Evolutionary conservation across 805 yeast species (phyloP), one percentile per base, ranked within the genome.

Genomic region (Kodamaea laetipori): DNA sequence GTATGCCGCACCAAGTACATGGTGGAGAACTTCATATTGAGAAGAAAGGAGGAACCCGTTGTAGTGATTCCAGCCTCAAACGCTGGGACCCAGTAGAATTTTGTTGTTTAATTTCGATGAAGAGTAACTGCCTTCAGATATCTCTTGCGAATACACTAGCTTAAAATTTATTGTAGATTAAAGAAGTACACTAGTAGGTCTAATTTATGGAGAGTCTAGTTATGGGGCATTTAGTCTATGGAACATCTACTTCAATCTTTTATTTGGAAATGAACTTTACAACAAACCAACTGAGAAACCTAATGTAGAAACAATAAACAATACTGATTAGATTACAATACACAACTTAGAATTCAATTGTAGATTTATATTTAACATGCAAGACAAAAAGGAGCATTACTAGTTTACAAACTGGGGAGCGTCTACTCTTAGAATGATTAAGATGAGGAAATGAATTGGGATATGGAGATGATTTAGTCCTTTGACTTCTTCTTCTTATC

Each of bases 1-100:
- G 46, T 82, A 28, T 67, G 78, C 37, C 77, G 81, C 59, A 69
- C 81, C n/a, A 30, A 70, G 13, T 62, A 69, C 36, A 61, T 80
- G 26, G 42, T 74, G 7, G 48, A 57, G 26, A 73, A 71, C 48
- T 66, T 71, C n/a, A 50, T 69, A 6, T 51, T 56, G 27, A 64
- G 76, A 45, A 58, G 71, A 2, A 50, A 66, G 38, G 27, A 35
- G 18, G 10, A 15, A 6, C 26, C 18, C n/a, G 23, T 17, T 6
- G 17, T 12, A 27, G 31, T n/a, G n/a, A n/a, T n/a, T n/a, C n/a
- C n/a, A n/a, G n/a, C n/a, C n/a, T n/a, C n/a, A n/a, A n/a, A n/a
- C n/a, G n/a, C n/a, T n/a, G n/a, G n/a, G n/a, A n/a, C n/a, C n/a
- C n/a, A n/a, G n/a, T n/a, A n/a, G n/a, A n/a, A n/a, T 30, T 15